These are phyloP conservation scores for Ascochyta fabae DNA, from an alignment of 2,329 filamentous ascomycete genomes.

Conservation along the genomic window DNA sequence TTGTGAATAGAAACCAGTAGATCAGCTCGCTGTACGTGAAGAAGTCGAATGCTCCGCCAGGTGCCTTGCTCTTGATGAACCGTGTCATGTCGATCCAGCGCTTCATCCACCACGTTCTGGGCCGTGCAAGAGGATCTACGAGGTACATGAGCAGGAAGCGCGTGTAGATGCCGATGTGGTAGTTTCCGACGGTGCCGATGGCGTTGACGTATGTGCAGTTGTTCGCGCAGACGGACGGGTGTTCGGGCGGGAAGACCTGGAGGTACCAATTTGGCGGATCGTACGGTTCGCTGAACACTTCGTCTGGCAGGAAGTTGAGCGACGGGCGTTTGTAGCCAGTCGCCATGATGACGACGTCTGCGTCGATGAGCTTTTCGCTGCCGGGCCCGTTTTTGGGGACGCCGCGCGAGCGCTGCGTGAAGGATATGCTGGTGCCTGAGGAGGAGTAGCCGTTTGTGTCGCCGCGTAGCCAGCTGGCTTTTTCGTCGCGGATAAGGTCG, in stretches of 20 bases:
- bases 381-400: constrained; percentile 80
- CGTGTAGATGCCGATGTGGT: constrained; percentile 90
- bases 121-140: constrained; percentile 76
- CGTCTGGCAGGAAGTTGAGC: constrained; percentile 74
- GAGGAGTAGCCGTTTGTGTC: constrained; percentile 74
- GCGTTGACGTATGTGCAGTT: constrained; percentile 84
- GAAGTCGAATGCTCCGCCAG: constrained; percentile 79
- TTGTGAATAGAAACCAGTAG: constrained; percentile 84
- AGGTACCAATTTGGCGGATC: constrained; percentile 86
- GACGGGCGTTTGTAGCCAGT: constrained; percentile 80
- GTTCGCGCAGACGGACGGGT: constrained; percentile 77
- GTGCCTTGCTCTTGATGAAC: constrained; percentile 71
- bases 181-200: constrained; percentile 83
- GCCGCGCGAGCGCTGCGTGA: constrained; percentile 74
- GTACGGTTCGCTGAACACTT: constrained; percentile 77
- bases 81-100: constrained; percentile 86
- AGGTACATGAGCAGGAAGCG: constrained; percentile 87
- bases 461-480: constrained; percentile 80
- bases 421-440: constrained; percentile 68
- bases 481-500: constrained; percentile 72
- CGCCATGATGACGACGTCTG: constrained; percentile 81
- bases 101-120: constrained; percentile 76
- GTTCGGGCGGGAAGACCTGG: constrained; percentile 79
- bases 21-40: constrained; percentile 86
- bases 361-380: constrained; percentile 67